phyloP scores from a whole-genome alignment of 2,329 filamentous ascomycete genomes.

The Fusarium devonianum region DNA sequence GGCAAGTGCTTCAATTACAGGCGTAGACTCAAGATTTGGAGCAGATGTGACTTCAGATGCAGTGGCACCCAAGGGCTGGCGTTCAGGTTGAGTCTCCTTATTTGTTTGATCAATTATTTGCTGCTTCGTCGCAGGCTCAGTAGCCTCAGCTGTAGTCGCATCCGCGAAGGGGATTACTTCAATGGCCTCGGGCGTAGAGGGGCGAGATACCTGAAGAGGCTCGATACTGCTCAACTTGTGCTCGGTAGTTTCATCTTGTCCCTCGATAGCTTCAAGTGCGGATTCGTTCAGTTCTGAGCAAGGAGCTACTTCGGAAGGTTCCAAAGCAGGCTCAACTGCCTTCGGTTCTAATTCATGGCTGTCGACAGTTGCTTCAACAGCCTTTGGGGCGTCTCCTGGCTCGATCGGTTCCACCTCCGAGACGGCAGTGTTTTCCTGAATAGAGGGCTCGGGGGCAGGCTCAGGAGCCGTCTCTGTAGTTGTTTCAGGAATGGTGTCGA shows the following conservation, averaged over 20 bases:
- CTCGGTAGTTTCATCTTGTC: background rate
- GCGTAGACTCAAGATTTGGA: background rate
- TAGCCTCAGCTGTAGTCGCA: background rate
- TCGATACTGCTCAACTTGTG: background rate
- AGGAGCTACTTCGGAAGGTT: slow-evolving; percentile 1
- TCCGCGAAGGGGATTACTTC: background rate
- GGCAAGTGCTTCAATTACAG: background rate
- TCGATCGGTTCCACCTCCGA: background rate
- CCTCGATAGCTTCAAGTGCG: background rate
- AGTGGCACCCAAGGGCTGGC: background rate
- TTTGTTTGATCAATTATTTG: background rate
- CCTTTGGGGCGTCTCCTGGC: background rate
- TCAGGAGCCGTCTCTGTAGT: background rate
- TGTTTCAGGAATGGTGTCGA: too few relatives aligned
- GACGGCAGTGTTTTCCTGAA: background rate
- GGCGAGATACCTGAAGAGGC: background rate
- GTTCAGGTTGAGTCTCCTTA: background rate
- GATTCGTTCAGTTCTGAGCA: background rate
- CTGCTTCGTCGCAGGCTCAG: background rate
- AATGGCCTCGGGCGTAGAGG: background rate
- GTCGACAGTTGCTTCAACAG: background rate
- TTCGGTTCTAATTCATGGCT: background rate
- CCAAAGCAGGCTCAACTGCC: background rate
- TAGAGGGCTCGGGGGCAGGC: background rate
- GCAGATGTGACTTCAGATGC: background rate